phyloP scores from a whole-genome alignment of 768 basidiomycete genomes.

The Mycena haematopus region DNA sequence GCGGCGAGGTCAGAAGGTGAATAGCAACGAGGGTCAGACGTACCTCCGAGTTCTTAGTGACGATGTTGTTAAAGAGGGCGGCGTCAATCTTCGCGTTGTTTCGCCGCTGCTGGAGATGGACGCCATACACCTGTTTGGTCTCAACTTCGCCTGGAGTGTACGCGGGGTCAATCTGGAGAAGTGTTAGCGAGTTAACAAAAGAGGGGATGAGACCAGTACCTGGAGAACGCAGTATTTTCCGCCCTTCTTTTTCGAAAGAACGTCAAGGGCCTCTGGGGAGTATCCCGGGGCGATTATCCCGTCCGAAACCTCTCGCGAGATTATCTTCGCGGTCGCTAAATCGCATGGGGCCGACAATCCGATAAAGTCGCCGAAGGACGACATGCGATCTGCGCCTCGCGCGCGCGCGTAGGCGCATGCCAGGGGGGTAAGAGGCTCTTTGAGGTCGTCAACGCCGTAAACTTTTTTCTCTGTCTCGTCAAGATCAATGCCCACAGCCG shows the following conservation, averaged over 20 bases:
- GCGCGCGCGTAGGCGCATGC: constrained; percentile 96
- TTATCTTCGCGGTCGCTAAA: constrained; percentile 92
- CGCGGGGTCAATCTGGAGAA: constrained; percentile 79
- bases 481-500: constrained; percentile 88
- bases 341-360: constrained; percentile 94
- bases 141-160: constrained; percentile 84
- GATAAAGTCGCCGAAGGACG: constrained; percentile 99
- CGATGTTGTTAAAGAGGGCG: constrained; percentile 84
- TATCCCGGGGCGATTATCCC: constrained; percentile 98
- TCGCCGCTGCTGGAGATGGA: constrained; percentile 86
- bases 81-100: constrained; percentile 90
- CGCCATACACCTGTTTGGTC: constrained; percentile 94
- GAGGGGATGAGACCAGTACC: constrained; percentile 50
- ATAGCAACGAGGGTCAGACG: constrained; percentile 31
- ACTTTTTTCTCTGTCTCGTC: constrained; percentile 88
- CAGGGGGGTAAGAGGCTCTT: constrained; percentile 85
- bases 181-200: neutral
- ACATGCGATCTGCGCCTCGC: constrained; percentile 98
- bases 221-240: constrained; percentile 98
- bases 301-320: constrained; percentile 98
- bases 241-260: constrained; percentile 94
- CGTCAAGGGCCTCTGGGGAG: constrained; percentile 83
- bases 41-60: constrained; percentile 87
- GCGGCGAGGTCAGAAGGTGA: constrained; percentile 15
- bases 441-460: constrained; percentile 95